Evolutionary conservation across 1,284 basidiomycete species (phyloP), one percentile per base, ranked within the genome.

Genomic region (Trichosporon coremiiforme): DNA sequence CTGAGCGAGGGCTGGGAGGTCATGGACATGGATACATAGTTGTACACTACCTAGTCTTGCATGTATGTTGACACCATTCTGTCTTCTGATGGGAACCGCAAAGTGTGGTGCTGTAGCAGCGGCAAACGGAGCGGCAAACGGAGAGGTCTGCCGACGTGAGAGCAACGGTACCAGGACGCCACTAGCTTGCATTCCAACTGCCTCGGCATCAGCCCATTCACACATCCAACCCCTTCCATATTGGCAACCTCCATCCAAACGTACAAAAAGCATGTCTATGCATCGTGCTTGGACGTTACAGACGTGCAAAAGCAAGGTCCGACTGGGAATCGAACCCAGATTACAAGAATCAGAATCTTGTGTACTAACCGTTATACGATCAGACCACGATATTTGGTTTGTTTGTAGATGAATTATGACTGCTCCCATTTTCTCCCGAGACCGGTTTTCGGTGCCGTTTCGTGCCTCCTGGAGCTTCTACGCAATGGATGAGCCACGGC

Each of bases 1-100:
- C 66, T 77, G 29, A 77, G 75, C 31, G 78, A 81, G 45, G 76
- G 73, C 4, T 80, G 80, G 79, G 79, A 80, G 67, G 66, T 80
- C 25, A 50, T 81, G n/a, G 77, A 80, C 33, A 53, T 55, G 66
- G 69, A 67, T 20, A 60, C 64, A 41, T 38, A 57, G 25, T 71
- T 66, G 65, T 50, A 66, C 50, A 25, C 38, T 10, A 62, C 33
- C 5, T 29, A 35, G 15, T 41, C 64, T 53, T 53, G 50, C 22
- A 66, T 66, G 45, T 50, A 66, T 55, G 33, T 66, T 62, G 57
- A 15, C 22, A 33, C 50, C 50, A 53, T 53, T 35, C 25, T 25
- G 25, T 25, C 25, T 25, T 25, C 25, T 25, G 25, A 25, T 25
- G 25, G 25, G 25, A 25, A 25, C 25, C 25, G 25, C 25, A 25